Evolutionary conservation across 2,329 filamentous ascomycete genomes (phyloP).

Genomic region (Diplodia corticola): DNA sequence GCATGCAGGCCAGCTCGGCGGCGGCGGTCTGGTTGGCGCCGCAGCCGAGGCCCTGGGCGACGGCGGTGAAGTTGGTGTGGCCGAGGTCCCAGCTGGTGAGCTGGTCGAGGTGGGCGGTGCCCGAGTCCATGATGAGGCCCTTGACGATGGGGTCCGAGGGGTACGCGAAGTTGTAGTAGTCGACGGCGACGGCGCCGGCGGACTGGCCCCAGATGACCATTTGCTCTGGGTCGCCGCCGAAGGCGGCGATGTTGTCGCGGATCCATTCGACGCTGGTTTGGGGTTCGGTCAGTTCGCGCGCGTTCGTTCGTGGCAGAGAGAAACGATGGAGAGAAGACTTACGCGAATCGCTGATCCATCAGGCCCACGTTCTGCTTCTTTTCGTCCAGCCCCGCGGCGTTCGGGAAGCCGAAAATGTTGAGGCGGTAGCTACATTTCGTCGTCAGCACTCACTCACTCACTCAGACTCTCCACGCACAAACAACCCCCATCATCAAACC

Average conservation of each 20-base stretch:
- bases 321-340: conserved; percentile 22
- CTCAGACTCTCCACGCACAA: background rate
- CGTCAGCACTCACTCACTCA: background rate
- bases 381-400: conserved; percentile 23
- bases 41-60: conserved; percentile 42
- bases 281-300: background rate
- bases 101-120: conserved; percentile 42
- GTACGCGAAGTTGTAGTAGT: conserved; percentile 54
- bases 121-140: conserved; percentile 52
- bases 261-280: conserved; percentile 40
- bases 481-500: too few species aligned
- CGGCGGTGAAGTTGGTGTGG: conserved; percentile 42
- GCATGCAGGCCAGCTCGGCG: conserved; percentile 41
- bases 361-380: conserved; percentile 38
- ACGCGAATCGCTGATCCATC: conserved; percentile 41
- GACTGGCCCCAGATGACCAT: conserved; percentile 39
- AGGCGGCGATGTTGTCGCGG: conserved; percentile 45
- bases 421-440: conserved; percentile 30
- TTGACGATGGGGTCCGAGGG: conserved; percentile 50
- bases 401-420: conserved; percentile 41
- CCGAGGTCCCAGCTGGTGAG: conserved; percentile 29
- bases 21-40: conserved; percentile 28
- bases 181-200: conserved; percentile 30
- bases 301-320: too few species aligned
- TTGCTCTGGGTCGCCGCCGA: conserved; percentile 48